Evolutionary conservation across 2,329 filamentous ascomycete species (phyloP).

Genomic region (Colletotrichum eremochloae): DNA sequence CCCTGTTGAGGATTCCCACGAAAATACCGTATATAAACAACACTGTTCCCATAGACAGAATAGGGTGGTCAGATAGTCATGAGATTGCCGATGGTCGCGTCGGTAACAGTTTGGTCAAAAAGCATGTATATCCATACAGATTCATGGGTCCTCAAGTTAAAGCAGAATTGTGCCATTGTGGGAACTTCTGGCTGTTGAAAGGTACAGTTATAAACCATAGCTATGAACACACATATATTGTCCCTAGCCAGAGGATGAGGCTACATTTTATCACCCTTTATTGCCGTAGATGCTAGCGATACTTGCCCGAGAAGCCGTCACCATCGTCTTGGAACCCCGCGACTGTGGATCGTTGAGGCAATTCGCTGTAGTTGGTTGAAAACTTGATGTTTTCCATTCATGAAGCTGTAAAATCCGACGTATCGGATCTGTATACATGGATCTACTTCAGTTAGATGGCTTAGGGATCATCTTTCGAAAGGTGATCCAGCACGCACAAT

Average conservation of each 20-base stretch:
- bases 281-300: not conserved
- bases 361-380: not conserved
- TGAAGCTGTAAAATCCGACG: not conserved
- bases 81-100: too few species aligned
- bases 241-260: not conserved
- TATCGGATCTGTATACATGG: not conserved
- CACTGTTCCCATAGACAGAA: not conserved
- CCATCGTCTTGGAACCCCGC: not conserved
- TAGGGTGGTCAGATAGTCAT: too few species aligned
- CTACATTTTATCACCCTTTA: not conserved
- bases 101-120: too few species aligned
- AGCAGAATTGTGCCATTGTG: not conserved
- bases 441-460: too few species aligned
- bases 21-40: too few species aligned
- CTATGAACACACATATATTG: not conserved
- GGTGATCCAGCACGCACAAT: not conserved
- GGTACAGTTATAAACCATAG: not conserved
- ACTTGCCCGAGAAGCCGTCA: too few species aligned
- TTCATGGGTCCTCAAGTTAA: not conserved
- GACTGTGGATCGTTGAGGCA: not conserved
- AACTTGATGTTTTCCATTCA: not conserved
- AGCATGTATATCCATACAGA: too few species aligned
- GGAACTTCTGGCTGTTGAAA: not conserved
- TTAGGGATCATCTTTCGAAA: not conserved
- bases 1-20: too few species aligned